phyloP scores from a whole-genome alignment of 2,329 filamentous ascomycete species.

The Neonectria ditissima region DNA sequence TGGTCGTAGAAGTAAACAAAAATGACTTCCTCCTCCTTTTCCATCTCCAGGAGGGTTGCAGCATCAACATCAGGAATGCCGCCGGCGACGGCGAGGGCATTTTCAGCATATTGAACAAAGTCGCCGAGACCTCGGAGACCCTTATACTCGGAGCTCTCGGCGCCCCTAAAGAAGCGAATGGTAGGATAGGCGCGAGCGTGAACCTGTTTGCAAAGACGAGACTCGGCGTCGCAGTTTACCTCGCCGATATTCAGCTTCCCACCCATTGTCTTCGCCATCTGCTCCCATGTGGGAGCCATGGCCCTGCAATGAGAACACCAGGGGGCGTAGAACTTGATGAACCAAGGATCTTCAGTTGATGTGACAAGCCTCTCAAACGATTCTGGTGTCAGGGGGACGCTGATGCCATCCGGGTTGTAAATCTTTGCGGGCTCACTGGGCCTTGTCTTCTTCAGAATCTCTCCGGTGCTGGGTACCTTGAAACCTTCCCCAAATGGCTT shows the following conservation, averaged over 20 bases:
- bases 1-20: constrained; percentile 99
- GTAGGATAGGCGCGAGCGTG: constrained; percentile 85
- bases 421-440: constrained; percentile 63
- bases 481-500: constrained; percentile 46
- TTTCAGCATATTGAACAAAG: constrained; percentile 86
- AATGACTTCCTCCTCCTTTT: constrained; percentile 93
- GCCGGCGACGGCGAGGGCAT: constrained; percentile 80
- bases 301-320: constrained; percentile 98
- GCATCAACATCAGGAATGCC: constrained; percentile 87
- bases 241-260: constrained; percentile 91
- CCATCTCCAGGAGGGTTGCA: constrained; percentile 80
- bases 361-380: constrained; percentile 89
- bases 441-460: constrained; percentile 50
- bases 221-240: constrained; percentile 92
- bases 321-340: constrained; percentile 98
- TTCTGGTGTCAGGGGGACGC: constrained; percentile 81
- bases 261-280: constrained; percentile 92
- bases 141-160: constrained; percentile 92
- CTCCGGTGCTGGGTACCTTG: constrained; percentile 47
- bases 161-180: constrained; percentile 90
- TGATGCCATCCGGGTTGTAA: constrained; percentile 81
- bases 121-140: constrained; percentile 93
- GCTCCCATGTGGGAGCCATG: constrained; percentile 89
- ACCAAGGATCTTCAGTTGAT: constrained; percentile 91
- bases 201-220: constrained; percentile 92